Evolutionary conservation across 1,284 basidiomycete species (phyloP), one percentile per base, ranked within the genome.

Genomic region (Tausonia pullulans): DNA sequence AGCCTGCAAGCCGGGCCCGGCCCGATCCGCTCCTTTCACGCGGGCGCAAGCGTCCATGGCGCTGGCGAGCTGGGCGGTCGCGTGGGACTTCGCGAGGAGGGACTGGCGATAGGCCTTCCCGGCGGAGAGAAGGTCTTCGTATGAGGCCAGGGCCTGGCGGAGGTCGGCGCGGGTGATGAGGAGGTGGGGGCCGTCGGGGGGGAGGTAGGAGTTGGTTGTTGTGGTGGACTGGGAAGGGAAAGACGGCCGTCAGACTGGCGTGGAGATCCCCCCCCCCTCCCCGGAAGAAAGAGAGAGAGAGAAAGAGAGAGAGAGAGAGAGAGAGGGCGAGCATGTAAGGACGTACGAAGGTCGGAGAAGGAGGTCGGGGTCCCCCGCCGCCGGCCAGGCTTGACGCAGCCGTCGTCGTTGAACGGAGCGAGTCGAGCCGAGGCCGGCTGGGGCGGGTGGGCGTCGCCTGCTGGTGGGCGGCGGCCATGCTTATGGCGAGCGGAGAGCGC

Each of bases 101-200:
- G 90, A 87, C 49, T 85, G 80, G 58, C 93, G 88, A 78, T 95
- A 97, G 62, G 82, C 83, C 60, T 90, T 86, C 68, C 88, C 88
- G 56, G 85, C 82, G 68, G 77, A 82, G 77, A 96, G 82, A 60
- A 96, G 80, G 85, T 93, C 84, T 73, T 90, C 88, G 72, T 89
- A 92, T 13, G 87, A 83, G 69, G 85, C 82, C 55, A 91, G 70
- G 71, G 87, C 88, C 13, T 81, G 79, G 75, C 87, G 87, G 72
- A 93, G 80, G 77, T 92, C 84, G 9, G 84, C 79, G 60, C 89
- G 80, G 45, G 88, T 91, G 67, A 93, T 90, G 65, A 93, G 48
- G 86, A 79, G 88, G 87, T 68, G 83, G 79, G n/a, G 75, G 74
- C 27, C 27, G 27, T 27, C 27, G 27, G 27, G 27, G 27, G 27